These are phyloP conservation scores for Bimuria novae-zelandiae DNA, from an alignment of 2,329 filamentous ascomycete species.

Conservation along the genomic window DNA sequence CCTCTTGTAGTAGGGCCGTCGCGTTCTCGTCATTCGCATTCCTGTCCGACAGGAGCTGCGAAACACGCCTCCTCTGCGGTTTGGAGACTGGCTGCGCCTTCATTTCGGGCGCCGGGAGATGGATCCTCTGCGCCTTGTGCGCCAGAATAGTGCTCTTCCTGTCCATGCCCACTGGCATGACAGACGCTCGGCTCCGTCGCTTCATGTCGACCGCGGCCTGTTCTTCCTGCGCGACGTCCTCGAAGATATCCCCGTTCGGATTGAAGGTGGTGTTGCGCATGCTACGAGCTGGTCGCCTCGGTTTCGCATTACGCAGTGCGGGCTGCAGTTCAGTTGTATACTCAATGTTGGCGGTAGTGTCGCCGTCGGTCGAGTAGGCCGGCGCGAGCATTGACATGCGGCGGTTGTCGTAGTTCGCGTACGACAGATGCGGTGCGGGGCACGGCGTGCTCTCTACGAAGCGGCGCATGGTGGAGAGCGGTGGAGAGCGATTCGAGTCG, in stretches of 20 bases:
- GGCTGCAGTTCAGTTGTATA: conserved; percentile 45
- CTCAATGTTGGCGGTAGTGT: conserved; percentile 45
- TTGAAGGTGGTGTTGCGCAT: conserved; percentile 38
- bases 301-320: conserved; percentile 35
- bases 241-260: conserved; percentile 43
- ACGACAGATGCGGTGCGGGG: conserved; percentile 37
- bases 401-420: conserved; percentile 20
- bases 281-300: conserved; percentile 38
- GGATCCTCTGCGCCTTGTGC: conserved; percentile 44
- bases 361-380: conserved; percentile 38
- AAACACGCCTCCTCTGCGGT: conserved; percentile 43
- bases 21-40: conserved; percentile 30
- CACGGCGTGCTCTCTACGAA: conserved; percentile 44
- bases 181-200: conserved; percentile 32
- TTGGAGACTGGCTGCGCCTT: conserved; percentile 29
- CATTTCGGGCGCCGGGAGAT: conserved; percentile 24
- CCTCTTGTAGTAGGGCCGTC: conserved; percentile 37
- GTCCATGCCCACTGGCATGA: conserved; percentile 26
- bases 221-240: conserved; percentile 44
- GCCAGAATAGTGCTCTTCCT: conserved; percentile 41
- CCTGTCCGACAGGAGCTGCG: conserved; percentile 37
- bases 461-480: conserved; percentile 34
- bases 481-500: background rate
- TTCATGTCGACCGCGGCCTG: conserved; percentile 28
- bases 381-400: conserved; percentile 37